Evolutionary conservation across 2,329 filamentous ascomycete genomes (phyloP), one percentile per base, ranked within the genome.

Genomic region (Aspergillus flavus): DNA sequence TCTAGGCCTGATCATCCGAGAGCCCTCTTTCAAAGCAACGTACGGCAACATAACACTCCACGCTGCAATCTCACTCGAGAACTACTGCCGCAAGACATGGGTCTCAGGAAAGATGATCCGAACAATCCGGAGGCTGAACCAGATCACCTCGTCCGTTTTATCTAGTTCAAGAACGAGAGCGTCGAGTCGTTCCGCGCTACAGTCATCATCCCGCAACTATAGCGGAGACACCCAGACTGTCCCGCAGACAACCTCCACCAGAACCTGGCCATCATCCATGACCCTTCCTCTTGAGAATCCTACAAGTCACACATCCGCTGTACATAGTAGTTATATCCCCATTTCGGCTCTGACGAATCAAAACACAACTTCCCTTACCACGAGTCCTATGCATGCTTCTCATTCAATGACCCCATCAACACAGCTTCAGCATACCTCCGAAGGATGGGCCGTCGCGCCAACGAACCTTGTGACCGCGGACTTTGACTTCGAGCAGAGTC

Each of bases 81-180:
- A 65, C 1, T 69, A 69, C 56, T 72, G 68, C 39, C 63, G 45
- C 14, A 70, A 61, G 26, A 72, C 69, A 9, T 72, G 70, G 69
- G 65, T 71, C 4, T 72, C 70, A 3, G 66, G 66, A 3, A 70
- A 61, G 36, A 64, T 71, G 63, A 57, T 61, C 12, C 62, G 62
- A 48, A 60, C 65, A 16, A 64, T 70, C 19, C 65, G 59, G 26
- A 65, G 63, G 14, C 39, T 71, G 19, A 68, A 65, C 16, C 62
- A 67, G 26, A 71, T 71, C 6, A 50, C 52, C 7, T 55, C 32
- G 6, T 55, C 48, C 10, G 28, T 52, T n/a, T 10, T 52, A 9
- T 52, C 48, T 6, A 4, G 12, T 52, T 19, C 26, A 6, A 28
- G 14, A 50, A 19, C 6, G 5, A 19, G 6, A 30, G 12, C 46